These are phyloP conservation scores for Beauveria brongniartii DNA, from an alignment of 2,329 filamentous ascomycete genomes.

Conservation along the genomic window DNA sequence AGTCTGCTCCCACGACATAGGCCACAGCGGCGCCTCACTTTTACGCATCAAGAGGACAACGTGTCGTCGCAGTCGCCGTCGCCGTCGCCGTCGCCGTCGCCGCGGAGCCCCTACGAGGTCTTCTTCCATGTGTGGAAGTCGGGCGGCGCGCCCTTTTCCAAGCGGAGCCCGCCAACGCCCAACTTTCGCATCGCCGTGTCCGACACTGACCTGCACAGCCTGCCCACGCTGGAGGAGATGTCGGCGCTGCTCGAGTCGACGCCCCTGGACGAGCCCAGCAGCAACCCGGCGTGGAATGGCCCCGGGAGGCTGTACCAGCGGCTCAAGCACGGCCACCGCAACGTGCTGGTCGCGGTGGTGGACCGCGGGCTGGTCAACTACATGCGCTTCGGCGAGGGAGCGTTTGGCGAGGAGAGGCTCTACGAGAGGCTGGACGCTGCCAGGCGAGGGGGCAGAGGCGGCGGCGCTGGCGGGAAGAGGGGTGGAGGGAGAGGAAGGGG, in stretches of 20 bases:
- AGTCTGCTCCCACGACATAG: conserved; percentile 66
- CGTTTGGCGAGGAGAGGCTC: conserved; percentile 68
- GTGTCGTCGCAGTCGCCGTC: conserved; percentile 3
- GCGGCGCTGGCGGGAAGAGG: conserved; percentile 34
- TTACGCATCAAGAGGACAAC: not conserved
- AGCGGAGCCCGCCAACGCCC: conserved; percentile 67
- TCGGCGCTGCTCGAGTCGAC: conserved; percentile 63
- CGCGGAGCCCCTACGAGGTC: conserved; percentile 56
- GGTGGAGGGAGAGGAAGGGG: conserved; percentile 29
- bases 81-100: not conserved
- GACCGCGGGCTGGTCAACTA: conserved; percentile 89
- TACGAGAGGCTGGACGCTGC: conserved; percentile 48
- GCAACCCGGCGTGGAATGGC: conserved; percentile 20
- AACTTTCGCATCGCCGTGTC: conserved; percentile 82
- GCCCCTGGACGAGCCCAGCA: conserved; percentile 55
- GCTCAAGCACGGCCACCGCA: conserved; percentile 76
- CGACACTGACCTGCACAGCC: conserved; percentile 59
- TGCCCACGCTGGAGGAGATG: conserved; percentile 70
- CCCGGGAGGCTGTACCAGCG: conserved; percentile 60
- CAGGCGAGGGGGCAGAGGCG: conserved; percentile 26
- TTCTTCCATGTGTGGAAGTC: conserved; percentile 77
- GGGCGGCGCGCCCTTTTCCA: conserved; percentile 56
- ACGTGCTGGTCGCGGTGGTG: conserved; percentile 78
- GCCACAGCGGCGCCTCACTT: conserved; percentile 30
- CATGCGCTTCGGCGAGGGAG: conserved; percentile 68